Evolutionary conservation across 2,329 filamentous ascomycete genomes (phyloP), one percentile per base, ranked within the genome.

Genomic region (Venturia nashicola): DNA sequence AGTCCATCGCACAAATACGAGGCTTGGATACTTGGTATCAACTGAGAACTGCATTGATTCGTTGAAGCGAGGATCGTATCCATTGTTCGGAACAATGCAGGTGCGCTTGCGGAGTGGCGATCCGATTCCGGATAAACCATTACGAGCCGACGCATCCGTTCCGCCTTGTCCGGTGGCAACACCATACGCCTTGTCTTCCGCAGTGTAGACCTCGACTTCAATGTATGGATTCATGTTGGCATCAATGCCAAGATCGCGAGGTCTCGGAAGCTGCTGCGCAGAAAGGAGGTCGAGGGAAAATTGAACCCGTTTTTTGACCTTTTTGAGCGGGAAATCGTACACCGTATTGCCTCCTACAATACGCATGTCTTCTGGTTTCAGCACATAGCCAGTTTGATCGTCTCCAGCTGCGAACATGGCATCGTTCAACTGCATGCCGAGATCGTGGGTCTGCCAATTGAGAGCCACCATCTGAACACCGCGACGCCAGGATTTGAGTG

Each of bases 391-490:
- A 2, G 89, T 90, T 64, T 86, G 85, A 76, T 97, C 94, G 14
- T 83, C 87, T 54, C 91, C 90, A 65, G 90, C 90, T 59, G 91
- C 89, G 72, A 97, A 99, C 94, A 99, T 97, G 71, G 94, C 94
- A 69, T 94, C 89, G 73, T 97, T 97, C 74, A 97, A 83, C 72
- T 97, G 93, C 84, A 97, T 94, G 57, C 92, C 91, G 20, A 95
- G 82, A 72, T 97, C 94, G 71, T 95, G 97, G 0, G 92, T 97
- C 76, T 99, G 94, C 93, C 94, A 97, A 76, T 99, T 99, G 67
- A 97, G 81, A 0, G 94, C 94, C 16, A 89, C 91, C 93, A 99
- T 97, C 76, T 99, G 94, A 20, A 97, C 94, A 40, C 94, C 94
- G 54, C 91, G 87, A 61, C 93, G 87, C 94, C 94, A 99, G 73